A percentile compares a stretch with the other conserved stretches of the same genome.
Evolutionary conservation across 352 stramenopile species (phyloP).

Genomic region (Phytophthora pistaciae): DNA sequence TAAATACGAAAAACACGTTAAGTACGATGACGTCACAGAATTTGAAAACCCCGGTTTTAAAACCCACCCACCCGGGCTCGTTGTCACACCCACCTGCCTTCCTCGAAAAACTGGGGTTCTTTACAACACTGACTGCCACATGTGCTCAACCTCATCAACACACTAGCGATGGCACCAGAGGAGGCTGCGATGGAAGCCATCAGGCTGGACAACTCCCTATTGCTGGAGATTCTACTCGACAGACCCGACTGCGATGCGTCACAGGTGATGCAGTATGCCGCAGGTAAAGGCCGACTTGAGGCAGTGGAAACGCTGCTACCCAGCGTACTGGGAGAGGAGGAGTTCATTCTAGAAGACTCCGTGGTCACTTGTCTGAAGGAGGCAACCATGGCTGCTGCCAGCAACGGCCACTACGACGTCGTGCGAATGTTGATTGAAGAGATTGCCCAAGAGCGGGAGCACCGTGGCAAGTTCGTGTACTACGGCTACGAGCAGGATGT

Average conservation of each 20-base stretch:
- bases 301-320: not conserved
- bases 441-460: not conserved
- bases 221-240: not conserved
- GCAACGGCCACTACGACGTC: not conserved
- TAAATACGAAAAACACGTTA: too few species aligned
- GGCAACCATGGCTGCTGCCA: not conserved
- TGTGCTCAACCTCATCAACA: not conserved
- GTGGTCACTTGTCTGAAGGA: not conserved
- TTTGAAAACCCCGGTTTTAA: too few species aligned
- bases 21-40: too few species aligned
- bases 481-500: not conserved
- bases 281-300: not conserved
- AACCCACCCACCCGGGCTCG: too few species aligned
- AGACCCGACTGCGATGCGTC: not conserved
- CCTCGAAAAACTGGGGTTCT: too few species aligned
- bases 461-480: not conserved
- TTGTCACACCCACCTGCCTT: too few species aligned
- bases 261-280: not conserved
- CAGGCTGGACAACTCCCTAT: not conserved
- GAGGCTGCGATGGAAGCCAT: not conserved
- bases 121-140: too few species aligned
- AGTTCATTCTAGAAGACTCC: not conserved
- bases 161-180: not conserved
- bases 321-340: not conserved
- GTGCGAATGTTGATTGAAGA: not conserved